Percentiles rank a stretch among this genome's conserved stretches.
These are phyloP conservation scores for Chernovozyma sophiae-reginae DNA, from an alignment of 1,139 yeast genomes.

Conservation along the genomic window DNA sequence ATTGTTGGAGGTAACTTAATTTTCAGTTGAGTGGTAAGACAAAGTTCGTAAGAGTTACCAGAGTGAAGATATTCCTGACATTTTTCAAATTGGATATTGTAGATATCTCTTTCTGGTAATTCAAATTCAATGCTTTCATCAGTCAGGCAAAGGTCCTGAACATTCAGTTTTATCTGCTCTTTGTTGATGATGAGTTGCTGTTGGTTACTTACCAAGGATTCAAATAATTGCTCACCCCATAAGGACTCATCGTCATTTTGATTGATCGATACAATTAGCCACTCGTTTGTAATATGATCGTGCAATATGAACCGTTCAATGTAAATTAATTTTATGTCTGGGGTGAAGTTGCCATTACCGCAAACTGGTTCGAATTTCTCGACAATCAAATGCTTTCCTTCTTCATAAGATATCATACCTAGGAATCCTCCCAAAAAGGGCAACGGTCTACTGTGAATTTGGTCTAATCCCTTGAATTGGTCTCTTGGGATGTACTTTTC, in stretches of 20 bases:
- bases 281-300: constrained; percentile 44
- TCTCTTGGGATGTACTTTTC: constrained; percentile 19
- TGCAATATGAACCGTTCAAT: constrained; percentile 62
- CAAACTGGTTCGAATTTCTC: constrained; percentile 31
- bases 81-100: constrained; percentile 50
- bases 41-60: constrained; percentile 93
- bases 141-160: constrained; percentile 20
- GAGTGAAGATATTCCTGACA: constrained; percentile 69
- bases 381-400: constrained; percentile 49
- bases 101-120: constrained; percentile 53
- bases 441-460: constrained; percentile 25
- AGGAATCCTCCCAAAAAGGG: constrained; percentile 89
- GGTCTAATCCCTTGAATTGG: constrained; percentile 12
- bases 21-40: constrained; percentile 77
- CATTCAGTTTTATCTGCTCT: constrained; percentile 21
- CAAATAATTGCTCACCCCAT: constrained; percentile 26
- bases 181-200: constrained; percentile 14
- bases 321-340: constrained; percentile 74
- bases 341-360: constrained; percentile 29
- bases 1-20: constrained; percentile 45
- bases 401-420: constrained; percentile 86
- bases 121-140: constrained; percentile 27
- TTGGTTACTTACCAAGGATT: not conserved
- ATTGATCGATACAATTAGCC: constrained; percentile 53
- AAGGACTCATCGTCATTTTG: constrained; percentile 20